Conservation (phyloP, 495 filamentous ascomycete species). For the Hypoxylon subgilvum region DNA sequence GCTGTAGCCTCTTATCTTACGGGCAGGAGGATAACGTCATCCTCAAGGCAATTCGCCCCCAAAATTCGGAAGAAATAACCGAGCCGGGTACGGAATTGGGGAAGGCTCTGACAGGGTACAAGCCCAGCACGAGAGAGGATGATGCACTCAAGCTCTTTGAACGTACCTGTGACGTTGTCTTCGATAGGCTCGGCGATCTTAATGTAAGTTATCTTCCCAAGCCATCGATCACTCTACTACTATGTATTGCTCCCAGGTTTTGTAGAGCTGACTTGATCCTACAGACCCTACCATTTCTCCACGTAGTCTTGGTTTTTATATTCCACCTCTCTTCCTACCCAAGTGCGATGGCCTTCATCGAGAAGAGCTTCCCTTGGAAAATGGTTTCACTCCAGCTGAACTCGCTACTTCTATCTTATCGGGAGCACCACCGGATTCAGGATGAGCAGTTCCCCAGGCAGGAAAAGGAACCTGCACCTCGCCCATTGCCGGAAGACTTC, state of each 20-base stretch:
- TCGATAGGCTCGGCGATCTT: slow-evolving; percentile 64
- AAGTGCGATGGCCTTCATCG: slow-evolving; percentile 53
- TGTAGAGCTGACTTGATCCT: background rate
- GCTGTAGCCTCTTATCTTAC: slow-evolving; percentile 49
- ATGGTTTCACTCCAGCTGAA: slow-evolving; percentile 70
- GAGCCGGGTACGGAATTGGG: slow-evolving; percentile 2
- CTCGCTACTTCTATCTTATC: slow-evolving; percentile 57
- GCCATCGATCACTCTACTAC: background rate
- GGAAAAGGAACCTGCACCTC: slow-evolving; percentile 52
- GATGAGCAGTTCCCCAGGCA: slow-evolving; percentile 64
- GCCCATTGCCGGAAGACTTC: slow-evolving; percentile 85
- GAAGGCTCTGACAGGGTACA: slow-evolving; percentile 6
- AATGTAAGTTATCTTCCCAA: slow-evolving; percentile 47
- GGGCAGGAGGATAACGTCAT: slow-evolving; percentile 48
- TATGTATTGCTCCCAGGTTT: background rate
- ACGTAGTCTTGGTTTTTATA: slow-evolving; percentile 73
- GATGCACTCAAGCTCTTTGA: slow-evolving; percentile 31
- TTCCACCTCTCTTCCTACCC: slow-evolving; percentile 61
- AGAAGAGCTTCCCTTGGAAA: slow-evolving; percentile 68
- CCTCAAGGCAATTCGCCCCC: slow-evolving; percentile 39
- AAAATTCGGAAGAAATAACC: slow-evolving; percentile 21
- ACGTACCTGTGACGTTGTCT: slow-evolving; percentile 55
- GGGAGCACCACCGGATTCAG: too few relatives aligned
- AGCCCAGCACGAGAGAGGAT: slow-evolving; percentile 25
- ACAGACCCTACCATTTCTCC: slow-evolving; percentile 65